Percentiles rank a stretch among this genome's conserved stretches.
Conservation (phyloP, 306 rosid genomes). For the Quercus aquifolioides region DNA sequence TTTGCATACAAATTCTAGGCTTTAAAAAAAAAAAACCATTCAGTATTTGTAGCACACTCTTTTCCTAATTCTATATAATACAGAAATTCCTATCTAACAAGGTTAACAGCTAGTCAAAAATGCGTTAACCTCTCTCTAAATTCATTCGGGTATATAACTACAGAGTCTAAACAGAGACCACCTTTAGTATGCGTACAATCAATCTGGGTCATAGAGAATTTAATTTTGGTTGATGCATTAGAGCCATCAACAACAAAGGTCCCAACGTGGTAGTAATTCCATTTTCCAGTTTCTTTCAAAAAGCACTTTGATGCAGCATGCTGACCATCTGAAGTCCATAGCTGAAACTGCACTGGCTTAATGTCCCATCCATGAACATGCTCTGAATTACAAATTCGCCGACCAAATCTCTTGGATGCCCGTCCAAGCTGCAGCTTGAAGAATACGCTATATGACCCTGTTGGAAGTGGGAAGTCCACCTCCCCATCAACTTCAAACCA, state of each 20-base stretch:
- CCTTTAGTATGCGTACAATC: slow-evolving; percentile 98
- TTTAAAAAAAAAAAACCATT: slow-evolving; percentile 29
- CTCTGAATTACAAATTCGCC: slow-evolving; percentile 63
- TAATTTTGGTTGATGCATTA: slow-evolving; percentile 53
- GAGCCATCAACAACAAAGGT: slow-evolving; percentile 66
- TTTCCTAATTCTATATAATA: slow-evolving; percentile 27
- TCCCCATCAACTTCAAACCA: slow-evolving; percentile 99
- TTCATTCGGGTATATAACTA: slow-evolving; percentile 60
- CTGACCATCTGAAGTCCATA: slow-evolving; percentile 85
- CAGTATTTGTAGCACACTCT: slow-evolving; percentile 38
- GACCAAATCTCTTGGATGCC: slow-evolving; percentile 69
- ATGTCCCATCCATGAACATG: slow-evolving; percentile 92
- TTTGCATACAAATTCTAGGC: slow-evolving; percentile 17
- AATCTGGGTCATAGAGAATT: slow-evolving; percentile 92
- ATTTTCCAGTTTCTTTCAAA: slow-evolving; percentile 63
- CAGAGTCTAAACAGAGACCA: slow-evolving; percentile 91
- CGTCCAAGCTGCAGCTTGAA: slow-evolving; percentile 74
- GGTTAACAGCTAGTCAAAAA: slow-evolving; percentile 45
- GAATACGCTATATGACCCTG: slow-evolving; percentile 75
- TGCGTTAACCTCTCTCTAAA: slow-evolving; percentile 48
- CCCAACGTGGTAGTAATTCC: slow-evolving; percentile 76
- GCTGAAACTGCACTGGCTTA: slow-evolving; percentile 83
- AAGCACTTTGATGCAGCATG: slow-evolving; percentile 59
- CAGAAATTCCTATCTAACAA: slow-evolving; percentile 20
- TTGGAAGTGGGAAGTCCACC: slow-evolving; percentile 87